Conservation (phyloP, 192 early-diverging fungal species). For the Endogone sp. region DNA sequence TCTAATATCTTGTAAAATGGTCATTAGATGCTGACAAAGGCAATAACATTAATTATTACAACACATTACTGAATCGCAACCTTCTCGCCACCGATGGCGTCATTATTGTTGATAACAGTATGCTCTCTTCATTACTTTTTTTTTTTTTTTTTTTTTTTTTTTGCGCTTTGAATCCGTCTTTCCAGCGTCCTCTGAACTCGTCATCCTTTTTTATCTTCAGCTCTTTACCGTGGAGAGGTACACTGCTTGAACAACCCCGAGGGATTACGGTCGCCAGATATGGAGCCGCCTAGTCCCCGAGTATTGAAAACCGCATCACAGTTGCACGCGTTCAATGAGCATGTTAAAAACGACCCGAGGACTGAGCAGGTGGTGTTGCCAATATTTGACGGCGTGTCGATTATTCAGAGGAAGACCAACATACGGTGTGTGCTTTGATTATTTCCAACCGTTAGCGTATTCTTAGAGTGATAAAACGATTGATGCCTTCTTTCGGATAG, state of each 20-base stretch:
- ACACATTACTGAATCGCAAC: conserved; percentile 55
- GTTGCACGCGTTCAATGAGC: conserved; percentile 58
- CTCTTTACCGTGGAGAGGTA: not conserved
- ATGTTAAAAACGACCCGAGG: conserved; percentile 54
- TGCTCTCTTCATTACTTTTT: not conserved
- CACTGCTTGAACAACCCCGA: not conserved
- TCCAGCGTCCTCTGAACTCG: not conserved
- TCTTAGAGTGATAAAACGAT: no score
- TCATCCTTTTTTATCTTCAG: not conserved
- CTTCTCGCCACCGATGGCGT: conserved; percentile 52
- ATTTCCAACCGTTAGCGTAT: no score
- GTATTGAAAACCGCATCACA: conserved; percentile 31
- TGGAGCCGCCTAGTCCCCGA: not conserved
- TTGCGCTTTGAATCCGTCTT: no score
- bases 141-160: no score
- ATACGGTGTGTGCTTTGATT: no score
- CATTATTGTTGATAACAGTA: conserved; percentile 66
- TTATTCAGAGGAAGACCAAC: conserved; percentile 20
- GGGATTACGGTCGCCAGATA: no score
- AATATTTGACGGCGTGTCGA: conserved; percentile 58
- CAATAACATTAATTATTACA: conserved; percentile 59
- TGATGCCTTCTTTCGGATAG: no score
- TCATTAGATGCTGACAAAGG: conserved; percentile 65
- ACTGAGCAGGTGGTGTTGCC: conserved; percentile 56
- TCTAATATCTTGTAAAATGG: conserved; percentile 9